phyloP scores from a whole-genome alignment of 768 basidiomycete species.

The Candolleomyces eurysporus region DNA sequence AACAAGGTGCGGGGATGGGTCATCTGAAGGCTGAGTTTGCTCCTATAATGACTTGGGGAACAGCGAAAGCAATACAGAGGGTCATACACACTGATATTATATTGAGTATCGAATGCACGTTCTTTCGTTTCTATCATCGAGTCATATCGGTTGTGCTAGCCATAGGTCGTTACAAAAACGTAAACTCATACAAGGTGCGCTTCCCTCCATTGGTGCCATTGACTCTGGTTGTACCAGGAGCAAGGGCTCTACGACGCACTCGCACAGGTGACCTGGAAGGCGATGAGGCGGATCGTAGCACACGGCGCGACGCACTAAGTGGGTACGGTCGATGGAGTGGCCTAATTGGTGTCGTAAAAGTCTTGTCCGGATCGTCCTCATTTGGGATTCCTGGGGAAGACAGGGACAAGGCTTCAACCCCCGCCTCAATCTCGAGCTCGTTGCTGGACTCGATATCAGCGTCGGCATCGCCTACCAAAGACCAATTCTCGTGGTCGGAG shows the following conservation, averaged over 20 bases:
- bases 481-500: constrained; percentile 15
- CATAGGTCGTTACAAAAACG: background rate
- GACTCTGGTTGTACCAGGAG: background rate
- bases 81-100: too few relatives aligned
- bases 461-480: constrained; percentile 14
- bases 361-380: constrained; percentile 12
- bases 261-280: constrained; percentile 56
- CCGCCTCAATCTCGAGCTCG: constrained; percentile 9
- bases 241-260: constrained; percentile 16
- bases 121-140: too few relatives aligned
- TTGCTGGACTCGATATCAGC: constrained; percentile 16
- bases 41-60: too few relatives aligned
- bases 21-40: too few relatives aligned
- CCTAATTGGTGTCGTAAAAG: constrained; percentile 16
- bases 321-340: constrained; percentile 27
- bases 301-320: constrained; percentile 24
- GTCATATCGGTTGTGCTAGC: too few relatives aligned
- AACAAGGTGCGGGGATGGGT: too few relatives aligned
- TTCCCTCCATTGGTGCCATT: background rate
- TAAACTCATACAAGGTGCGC: constrained; percentile 7
- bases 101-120: too few relatives aligned
- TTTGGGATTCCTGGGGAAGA: background rate
- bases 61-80: too few relatives aligned
- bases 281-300: constrained; percentile 44
- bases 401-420: background rate